phyloP scores from a whole-genome alignment of 306 rosid species.

The Vicia villosa region DNA sequence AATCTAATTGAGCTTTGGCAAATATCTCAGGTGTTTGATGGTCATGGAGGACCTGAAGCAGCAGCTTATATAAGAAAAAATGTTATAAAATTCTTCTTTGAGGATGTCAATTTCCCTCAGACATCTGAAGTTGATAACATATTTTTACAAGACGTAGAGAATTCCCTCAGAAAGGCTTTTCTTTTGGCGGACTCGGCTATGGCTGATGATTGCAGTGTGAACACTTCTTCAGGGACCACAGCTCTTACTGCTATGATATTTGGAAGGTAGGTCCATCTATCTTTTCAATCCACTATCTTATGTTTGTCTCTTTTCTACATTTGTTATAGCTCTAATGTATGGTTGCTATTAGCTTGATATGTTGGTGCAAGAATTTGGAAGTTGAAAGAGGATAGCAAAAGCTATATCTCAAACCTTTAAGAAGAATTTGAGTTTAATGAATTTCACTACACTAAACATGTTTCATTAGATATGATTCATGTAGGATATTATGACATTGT shows the following conservation, averaged over 20 bases:
- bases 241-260: slow-evolving; percentile 84
- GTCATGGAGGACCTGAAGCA: slow-evolving; percentile 99
- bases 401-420: neutral
- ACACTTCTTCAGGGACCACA: slow-evolving; percentile 86
- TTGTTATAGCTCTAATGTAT: neutral
- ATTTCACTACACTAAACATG: neutral
- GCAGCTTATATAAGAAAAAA: slow-evolving; percentile 80
- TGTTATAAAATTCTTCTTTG: slow-evolving; percentile 72
- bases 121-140: slow-evolving; percentile 57
- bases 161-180: slow-evolving; percentile 65
- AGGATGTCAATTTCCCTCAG: slow-evolving; percentile 73
- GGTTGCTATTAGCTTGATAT: neutral
- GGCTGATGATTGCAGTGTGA: slow-evolving; percentile 80
- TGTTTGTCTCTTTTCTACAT: slow-evolving; percentile 15
- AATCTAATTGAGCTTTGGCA: slow-evolving; percentile 30
- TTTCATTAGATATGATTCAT: neutral
- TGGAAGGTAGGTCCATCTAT: slow-evolving; percentile 65
- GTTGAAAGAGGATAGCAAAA: neutral
- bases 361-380: neutral
- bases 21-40: slow-evolving; percentile 82
- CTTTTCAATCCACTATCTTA: neutral
- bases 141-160: slow-evolving; percentile 66
- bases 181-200: slow-evolving; percentile 81
- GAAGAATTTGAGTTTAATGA: neutral
- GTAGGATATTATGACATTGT: neutral